Base-by-base conservation (phyloP, 1,284 basidiomycete species). In the Apiotrichum sp. region DNA sequence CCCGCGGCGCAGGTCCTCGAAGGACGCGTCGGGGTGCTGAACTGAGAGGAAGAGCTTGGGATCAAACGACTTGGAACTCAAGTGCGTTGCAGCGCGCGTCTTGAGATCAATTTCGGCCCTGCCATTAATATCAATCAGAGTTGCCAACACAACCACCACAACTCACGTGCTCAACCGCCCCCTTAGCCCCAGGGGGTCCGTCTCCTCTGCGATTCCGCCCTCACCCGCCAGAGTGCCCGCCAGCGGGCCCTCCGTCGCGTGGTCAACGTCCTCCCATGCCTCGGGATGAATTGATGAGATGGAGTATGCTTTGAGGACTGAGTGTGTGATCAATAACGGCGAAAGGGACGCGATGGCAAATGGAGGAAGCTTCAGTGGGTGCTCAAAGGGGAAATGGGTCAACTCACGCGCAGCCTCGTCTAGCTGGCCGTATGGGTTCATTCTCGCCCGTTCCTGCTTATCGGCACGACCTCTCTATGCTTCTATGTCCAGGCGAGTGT, bases 21-120 rank as follows among this genome's bases (percentile, higher is more conserved):
- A 98, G 0, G 91, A 92, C 9, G 95, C 96, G 69, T 97, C 91
- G 2, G 96, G 96, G 69, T 99, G 93, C 13, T 95, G 85, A 3
- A 85, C 85, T 6, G 90, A 89, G 33, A 99, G 81, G 73, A 97
- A 99, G 0, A 84, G 82, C 71, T 97, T 98, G 13, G 96, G 89
- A 70, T 98, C 91, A 77, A 99, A 99, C 1, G 89, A 84, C 75
- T 98, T 99, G 49, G 91, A 95, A 1, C 86, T 85, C 8, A 93
- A 83, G 43, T 89, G 79, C 56, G 93, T 86, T 5, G 87, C 79
- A 5, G 88, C 83, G 77, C 73, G 68, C 42, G 72, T 74, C 52
- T 68, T 65, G 31, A 76, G 61, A 57, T 76, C 74, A 16, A 74
- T 52, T 7, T 65, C 64, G 4, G 63, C 53, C 6, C 71, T 74